Evolutionary conservation across 257 asterid genomes (phyloP).

Genomic region (Galeopsis tetrahit): DNA sequence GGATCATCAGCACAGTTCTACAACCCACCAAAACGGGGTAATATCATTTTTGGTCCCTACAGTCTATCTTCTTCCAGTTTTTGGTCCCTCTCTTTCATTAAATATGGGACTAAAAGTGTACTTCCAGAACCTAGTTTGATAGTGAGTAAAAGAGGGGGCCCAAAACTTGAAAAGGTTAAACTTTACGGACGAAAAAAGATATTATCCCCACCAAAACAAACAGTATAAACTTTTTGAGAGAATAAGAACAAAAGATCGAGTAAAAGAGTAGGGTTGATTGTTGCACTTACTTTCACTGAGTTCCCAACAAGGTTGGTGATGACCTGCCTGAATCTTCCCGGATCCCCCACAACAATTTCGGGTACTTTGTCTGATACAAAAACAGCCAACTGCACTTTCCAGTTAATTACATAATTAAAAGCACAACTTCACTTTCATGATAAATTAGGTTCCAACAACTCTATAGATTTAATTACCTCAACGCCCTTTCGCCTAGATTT

Average conservation of each 20-base stretch:
- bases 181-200: too few relatives aligned
- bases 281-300: conserved; percentile 84
- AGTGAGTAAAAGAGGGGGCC: too few relatives aligned
- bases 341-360: conserved; percentile 82
- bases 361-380: conserved; percentile 93
- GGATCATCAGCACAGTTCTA: too few relatives aligned
- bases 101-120: too few relatives aligned
- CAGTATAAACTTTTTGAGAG: not conserved
- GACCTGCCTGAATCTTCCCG: conserved; percentile 95
- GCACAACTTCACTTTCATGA: conserved; percentile 8
- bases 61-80: too few relatives aligned
- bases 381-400: conserved; percentile 78
- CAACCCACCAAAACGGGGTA: too few relatives aligned
- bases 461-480: conserved; percentile 56
- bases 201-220: too few relatives aligned
- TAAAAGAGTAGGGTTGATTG: conserved; percentile 6
- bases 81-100: too few relatives aligned
- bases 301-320: conserved; percentile 91
- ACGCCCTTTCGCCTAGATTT: conserved; percentile 83
- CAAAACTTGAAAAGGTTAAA: too few relatives aligned
- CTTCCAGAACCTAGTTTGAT: too few relatives aligned
- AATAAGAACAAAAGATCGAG: conserved; percentile 1
- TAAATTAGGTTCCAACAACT: conserved; percentile 4
- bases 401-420: conserved; percentile 30
- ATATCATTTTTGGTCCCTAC: too few relatives aligned